Evolutionary conservation across 192 early-diverging fungal species (phyloP), one percentile per base, ranked within the genome.

Genomic region (Podila horticola): DNA sequence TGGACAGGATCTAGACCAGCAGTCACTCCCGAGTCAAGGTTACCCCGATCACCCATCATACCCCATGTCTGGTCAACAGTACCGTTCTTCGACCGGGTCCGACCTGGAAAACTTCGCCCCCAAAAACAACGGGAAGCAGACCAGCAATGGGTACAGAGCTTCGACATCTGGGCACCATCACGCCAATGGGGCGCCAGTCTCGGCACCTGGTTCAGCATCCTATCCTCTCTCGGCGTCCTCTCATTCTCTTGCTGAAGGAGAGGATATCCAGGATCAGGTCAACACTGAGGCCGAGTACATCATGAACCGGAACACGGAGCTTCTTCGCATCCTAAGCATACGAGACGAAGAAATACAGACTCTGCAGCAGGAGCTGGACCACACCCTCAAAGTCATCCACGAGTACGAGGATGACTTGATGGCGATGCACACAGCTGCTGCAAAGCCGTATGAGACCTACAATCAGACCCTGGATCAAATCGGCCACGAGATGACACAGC

Each of bases 381-480:
- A 81, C 48, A 81, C 77, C 10, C 71, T 81, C 63, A 81, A 81
- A 34, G 67, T 81, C 24, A 81, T 81, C 64, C 77, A 81, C 36
- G 77, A 81, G 49, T 81, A 81, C 36, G 77, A 81, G 67, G 71
- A 81, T 22, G 77, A 81, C 34, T 58, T 81, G 66, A 81, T 81
- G 77, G 71, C 77, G n/a, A 81, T 81, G 77, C 77, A 81, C 29
- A 81, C 77, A 19, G 77, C 77, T 19, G 77, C 77, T 4, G 77
- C 77, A 19, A 81, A 81, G 31, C 77, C 77, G 2, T 81, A 81
- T 67, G 77, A 81, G 57, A 81, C 66, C 15, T 81, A 81, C 24
- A 71, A 73, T 9, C 70, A 72, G 49, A 81, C 77, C 6, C 30
- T 81, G 51, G 77, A 81, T 66, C 62, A 81, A 58, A 81, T 81